Conservation (phyloP, 2,329 filamentous ascomycete species). For the Elsinoe ampelina region DNA sequence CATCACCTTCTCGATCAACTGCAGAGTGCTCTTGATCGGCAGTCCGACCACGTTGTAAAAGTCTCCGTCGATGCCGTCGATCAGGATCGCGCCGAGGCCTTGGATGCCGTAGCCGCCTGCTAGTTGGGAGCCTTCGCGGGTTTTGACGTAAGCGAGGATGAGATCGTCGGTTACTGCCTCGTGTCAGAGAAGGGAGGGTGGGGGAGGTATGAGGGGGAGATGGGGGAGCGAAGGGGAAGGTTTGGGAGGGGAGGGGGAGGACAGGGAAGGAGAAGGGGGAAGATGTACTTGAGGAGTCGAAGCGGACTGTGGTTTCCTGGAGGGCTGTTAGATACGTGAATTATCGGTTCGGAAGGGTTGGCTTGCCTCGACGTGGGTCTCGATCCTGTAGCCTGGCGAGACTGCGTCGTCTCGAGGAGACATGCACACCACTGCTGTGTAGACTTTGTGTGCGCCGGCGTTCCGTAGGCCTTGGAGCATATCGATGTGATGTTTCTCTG, state of each 20-base stretch:
- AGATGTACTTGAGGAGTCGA: constrained; percentile 51
- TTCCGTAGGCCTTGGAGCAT: constrained; percentile 72
- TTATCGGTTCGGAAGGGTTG: too few species aligned
- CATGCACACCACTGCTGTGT: constrained; percentile 77
- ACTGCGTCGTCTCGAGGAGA: constrained; percentile 69
- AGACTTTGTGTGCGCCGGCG: constrained; percentile 60
- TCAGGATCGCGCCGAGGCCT: constrained; percentile 73
- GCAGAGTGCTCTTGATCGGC: constrained; percentile 67
- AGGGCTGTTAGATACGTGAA: background rate
- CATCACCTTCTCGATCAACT: constrained; percentile 80
- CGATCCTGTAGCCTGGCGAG: constrained; percentile 77
- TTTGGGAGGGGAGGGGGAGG: too few species aligned
- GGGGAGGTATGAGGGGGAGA: too few species aligned
- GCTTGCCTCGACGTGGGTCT: constrained; percentile 60
- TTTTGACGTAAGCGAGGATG: constrained; percentile 68
- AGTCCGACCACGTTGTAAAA: constrained; percentile 93
- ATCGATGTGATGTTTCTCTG: constrained; percentile 66
- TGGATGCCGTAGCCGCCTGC: constrained; percentile 94
- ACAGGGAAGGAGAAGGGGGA: background rate
- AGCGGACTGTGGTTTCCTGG: constrained; percentile 74
- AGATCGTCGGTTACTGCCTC: constrained; percentile 64
- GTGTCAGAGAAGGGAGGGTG: constrained; percentile 7
- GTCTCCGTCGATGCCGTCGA: constrained; percentile 80
- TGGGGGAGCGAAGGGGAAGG: too few species aligned
- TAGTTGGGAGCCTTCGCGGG: constrained; percentile 89